Conservation (phyloP, 129 eudicot species). For the Chrysanthemum seticuspe region DNA sequence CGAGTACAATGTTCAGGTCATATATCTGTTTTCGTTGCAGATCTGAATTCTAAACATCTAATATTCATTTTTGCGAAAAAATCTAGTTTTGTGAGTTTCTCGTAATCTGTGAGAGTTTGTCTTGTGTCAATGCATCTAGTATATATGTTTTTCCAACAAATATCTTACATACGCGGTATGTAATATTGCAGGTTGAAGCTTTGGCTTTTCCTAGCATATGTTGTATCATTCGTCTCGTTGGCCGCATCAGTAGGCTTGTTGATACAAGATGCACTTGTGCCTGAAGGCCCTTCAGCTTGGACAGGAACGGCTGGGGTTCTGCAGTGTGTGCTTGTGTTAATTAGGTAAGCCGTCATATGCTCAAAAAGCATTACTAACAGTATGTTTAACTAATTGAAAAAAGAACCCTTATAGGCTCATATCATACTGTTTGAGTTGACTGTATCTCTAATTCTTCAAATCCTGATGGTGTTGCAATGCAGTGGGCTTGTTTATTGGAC, state of each 20-base stretch:
- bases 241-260: slow-evolving; percentile 95
- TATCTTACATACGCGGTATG: slow-evolving; percentile 14
- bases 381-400: background rate
- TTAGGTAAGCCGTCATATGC: slow-evolving; percentile 45
- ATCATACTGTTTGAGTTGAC: slow-evolving; percentile 4
- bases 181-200: slow-evolving; percentile 77
- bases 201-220: slow-evolving; percentile 96
- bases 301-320: slow-evolving; percentile 95
- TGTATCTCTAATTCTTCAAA: background rate
- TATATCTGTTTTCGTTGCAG: too few relatives aligned
- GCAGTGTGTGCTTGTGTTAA: slow-evolving; percentile 89
- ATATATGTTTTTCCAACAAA: background rate
- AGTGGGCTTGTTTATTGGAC: slow-evolving; percentile 82
- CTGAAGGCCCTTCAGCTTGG: slow-evolving; percentile 91
- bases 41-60: too few relatives aligned
- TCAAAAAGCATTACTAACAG: background rate
- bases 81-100: background rate
- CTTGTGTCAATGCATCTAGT: too few relatives aligned
- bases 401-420: background rate
- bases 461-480: slow-evolving; percentile 25
- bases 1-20: too few relatives aligned
- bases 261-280: slow-evolving; percentile 83
- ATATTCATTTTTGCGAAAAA: too few relatives aligned
- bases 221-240: slow-evolving; percentile 86
- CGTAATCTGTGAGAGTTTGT: background rate